A percentile compares a stretch with the other conserved stretches of the same genome.
Evolutionary conservation across 176 grass and related monocot genomes (phyloP).

Genomic region (Triticum urartu): DNA sequence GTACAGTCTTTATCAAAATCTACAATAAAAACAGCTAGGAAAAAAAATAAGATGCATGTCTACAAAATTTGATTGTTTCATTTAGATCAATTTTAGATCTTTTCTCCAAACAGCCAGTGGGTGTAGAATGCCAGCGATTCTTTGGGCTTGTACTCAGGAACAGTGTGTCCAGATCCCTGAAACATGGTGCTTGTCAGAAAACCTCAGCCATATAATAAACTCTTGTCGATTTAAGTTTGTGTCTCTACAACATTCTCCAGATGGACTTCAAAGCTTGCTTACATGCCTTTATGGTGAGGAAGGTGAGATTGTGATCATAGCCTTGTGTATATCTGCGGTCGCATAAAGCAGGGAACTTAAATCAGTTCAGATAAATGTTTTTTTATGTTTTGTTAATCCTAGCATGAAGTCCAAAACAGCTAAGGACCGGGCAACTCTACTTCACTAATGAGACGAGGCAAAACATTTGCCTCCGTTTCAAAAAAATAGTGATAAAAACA

Average conservation of each 20-base stretch:
- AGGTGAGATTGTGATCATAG: slow-evolving; percentile 77
- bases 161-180: slow-evolving; percentile 77
- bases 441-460: too few relatives aligned
- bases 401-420: background rate
- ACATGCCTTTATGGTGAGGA: slow-evolving; percentile 81
- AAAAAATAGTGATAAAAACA: background rate
- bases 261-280: background rate
- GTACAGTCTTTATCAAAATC: background rate
- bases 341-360: background rate
- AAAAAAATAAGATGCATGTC: background rate
- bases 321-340: slow-evolving; percentile 67
- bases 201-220: background rate
- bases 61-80: background rate
- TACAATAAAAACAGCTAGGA: too few relatives aligned
- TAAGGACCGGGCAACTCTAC: background rate
- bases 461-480: too few relatives aligned
- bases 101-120: slow-evolving; percentile 49
- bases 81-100: slow-evolving; percentile 33
- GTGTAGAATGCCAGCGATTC: slow-evolving; percentile 71
- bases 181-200: background rate
- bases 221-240: background rate
- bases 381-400: background rate
- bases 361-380: background rate
- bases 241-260: background rate
- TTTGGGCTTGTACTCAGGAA: slow-evolving; percentile 81